Evolutionary conservation across 2,329 filamentous ascomycete genomes (phyloP).

Genomic region (Endoconidiophora polonica): DNA sequence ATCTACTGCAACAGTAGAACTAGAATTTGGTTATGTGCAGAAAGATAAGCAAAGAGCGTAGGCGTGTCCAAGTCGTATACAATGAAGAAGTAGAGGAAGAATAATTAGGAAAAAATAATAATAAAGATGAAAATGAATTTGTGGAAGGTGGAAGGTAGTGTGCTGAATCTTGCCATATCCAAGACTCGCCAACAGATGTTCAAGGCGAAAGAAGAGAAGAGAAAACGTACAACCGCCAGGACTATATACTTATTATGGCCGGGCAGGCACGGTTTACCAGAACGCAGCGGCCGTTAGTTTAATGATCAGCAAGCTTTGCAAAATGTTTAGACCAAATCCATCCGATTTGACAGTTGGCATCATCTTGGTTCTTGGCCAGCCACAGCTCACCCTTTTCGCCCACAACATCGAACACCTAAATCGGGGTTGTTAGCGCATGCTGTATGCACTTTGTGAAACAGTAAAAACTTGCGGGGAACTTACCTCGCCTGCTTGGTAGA

Average conservation of each 20-base stretch:
- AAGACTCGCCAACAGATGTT: not conserved
- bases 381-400: conserved; percentile 94
- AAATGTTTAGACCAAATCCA: conserved; percentile 99
- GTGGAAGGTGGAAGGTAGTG: not conserved
- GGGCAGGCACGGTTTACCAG: not conserved
- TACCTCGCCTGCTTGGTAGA: conserved; percentile 85
- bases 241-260: not conserved
- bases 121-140: not conserved
- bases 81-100: conserved; percentile 1
- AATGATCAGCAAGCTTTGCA: conserved; percentile 44
- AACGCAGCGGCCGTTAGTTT: conserved; percentile 6
- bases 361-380: conserved; percentile 95
- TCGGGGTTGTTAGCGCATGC: conserved; percentile 2
- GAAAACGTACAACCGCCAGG: too few species aligned
- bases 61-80: not conserved
- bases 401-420: conserved; percentile 71
- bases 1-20: not conserved
- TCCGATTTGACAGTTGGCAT: conserved; percentile 58
- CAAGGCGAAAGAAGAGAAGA: not conserved
- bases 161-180: not conserved
- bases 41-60: not conserved
- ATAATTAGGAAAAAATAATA: conserved; percentile 7
- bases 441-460: not conserved
- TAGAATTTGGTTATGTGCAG: not conserved
- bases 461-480: conserved; percentile 18